A percentile compares a stretch with the other conserved stretches of the same genome.
Evolutionary conservation across 352 stramenopile genomes (phyloP).

Genomic region (Elongisporangium undulatum): DNA sequence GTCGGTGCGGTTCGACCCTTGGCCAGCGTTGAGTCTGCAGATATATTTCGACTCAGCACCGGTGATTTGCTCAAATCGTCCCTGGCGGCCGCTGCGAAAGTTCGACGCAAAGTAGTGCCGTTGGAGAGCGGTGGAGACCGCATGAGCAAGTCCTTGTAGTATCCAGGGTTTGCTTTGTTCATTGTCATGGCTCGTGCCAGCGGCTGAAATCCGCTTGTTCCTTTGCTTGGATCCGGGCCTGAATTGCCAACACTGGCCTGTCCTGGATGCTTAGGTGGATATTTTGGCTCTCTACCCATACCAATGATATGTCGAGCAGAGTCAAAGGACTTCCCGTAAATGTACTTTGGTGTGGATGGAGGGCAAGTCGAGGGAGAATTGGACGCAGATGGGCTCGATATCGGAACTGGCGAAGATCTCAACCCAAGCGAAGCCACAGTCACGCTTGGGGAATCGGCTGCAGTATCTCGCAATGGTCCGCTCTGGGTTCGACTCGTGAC

Average conservation of each 20-base stretch:
- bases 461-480: too few species aligned
- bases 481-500: too few species aligned
- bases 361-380: not conserved
- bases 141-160: constrained; percentile 6
- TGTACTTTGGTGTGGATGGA: not conserved
- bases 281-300: not conserved
- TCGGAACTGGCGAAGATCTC: not conserved
- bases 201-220: constrained; percentile 13
- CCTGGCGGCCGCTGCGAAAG: not conserved
- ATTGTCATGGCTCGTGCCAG: constrained; percentile 25
- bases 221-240: constrained; percentile 1
- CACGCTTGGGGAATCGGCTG: too few species aligned
- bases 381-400: not conserved
- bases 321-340: constrained; percentile 1
- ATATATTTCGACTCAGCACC: constrained; percentile 1
- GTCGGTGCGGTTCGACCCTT: not conserved
- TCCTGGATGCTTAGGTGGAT: not conserved
- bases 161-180: constrained; percentile 16
- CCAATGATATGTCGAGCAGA: not conserved
- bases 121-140: not conserved
- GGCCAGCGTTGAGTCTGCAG: not conserved
- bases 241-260: not conserved
- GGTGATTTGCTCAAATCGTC: constrained; percentile 10
- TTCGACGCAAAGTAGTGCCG: not conserved
- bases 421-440: not conserved